Conservation (phyloP, 2,329 filamentous ascomycete genomes). For the Dactylellina cionopaga region DNA sequence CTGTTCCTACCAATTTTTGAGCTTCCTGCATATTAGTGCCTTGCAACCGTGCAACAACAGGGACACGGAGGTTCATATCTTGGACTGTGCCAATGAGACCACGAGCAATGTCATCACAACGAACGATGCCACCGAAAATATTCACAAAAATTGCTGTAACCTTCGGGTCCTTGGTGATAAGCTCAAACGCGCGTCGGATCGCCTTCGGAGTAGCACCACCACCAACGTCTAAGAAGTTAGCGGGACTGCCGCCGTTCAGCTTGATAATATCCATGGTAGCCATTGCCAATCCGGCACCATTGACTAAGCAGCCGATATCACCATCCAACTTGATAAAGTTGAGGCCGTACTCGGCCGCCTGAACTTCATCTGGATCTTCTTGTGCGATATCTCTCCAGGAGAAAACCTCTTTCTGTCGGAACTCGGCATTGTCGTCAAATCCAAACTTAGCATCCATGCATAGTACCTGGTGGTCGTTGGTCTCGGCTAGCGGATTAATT, state of each 20-base stretch:
- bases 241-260: slow-evolving; percentile 93
- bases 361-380: slow-evolving; percentile 97
- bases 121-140: slow-evolving; percentile 99
- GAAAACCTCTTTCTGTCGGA: slow-evolving; percentile 97
- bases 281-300: slow-evolving; percentile 98
- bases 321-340: slow-evolving; percentile 99
- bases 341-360: slow-evolving; percentile 89
- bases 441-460: slow-evolving; percentile 99
- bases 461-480: slow-evolving; percentile 95
- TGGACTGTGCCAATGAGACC: slow-evolving; percentile 95
- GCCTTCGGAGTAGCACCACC: slow-evolving; percentile 96
- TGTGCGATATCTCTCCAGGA: slow-evolving; percentile 91
- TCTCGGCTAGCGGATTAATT: slow-evolving; percentile 99
- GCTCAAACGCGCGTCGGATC: slow-evolving; percentile 96
- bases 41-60: slow-evolving; percentile 95
- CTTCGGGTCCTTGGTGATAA: slow-evolving; percentile 98
- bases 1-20: slow-evolving; percentile 74
- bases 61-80: slow-evolving; percentile 93
- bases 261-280: slow-evolving; percentile 99
- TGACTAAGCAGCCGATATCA: slow-evolving; percentile 97
- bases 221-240: slow-evolving; percentile 99
- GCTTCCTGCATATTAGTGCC: slow-evolving; percentile 98
- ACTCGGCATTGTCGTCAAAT: slow-evolving; percentile 99
- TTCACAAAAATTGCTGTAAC: slow-evolving; percentile 99
- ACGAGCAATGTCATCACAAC: slow-evolving; percentile 96